Evolutionary conservation across 75 land plant species (phyloP).

Genomic region (Larix kaempferi): DNA sequence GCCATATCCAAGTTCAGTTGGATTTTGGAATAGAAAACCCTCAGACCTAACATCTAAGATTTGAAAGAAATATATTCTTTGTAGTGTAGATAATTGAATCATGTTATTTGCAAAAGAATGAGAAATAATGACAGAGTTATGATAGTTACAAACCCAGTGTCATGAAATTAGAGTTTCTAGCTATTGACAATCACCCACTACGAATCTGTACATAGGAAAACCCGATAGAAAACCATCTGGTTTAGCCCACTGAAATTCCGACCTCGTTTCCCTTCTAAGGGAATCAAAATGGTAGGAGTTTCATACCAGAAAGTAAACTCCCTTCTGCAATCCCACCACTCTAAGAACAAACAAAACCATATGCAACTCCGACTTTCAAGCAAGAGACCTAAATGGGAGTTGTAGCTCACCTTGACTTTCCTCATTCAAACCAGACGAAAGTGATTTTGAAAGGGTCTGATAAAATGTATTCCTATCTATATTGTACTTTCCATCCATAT

Average conservation of each 20-base stretch:
- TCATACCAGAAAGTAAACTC: conserved; percentile 83
- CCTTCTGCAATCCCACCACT: conserved; percentile 61
- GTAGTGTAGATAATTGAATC: too few relatives aligned
- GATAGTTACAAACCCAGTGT: conserved; percentile 59
- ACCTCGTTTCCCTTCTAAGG: conserved; percentile 39
- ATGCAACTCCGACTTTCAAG: conserved; percentile 87
- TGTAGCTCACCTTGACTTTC: conserved; percentile 51
- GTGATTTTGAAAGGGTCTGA: too few relatives aligned
- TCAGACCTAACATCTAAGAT: too few relatives aligned
- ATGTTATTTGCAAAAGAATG: not conserved
- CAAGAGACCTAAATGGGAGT: conserved; percentile 70
- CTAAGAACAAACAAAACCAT: conserved; percentile 86
- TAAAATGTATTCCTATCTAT: too few relatives aligned
- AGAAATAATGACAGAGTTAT: not conserved
- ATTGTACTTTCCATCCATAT: too few relatives aligned
- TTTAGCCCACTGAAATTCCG: conserved; percentile 78
- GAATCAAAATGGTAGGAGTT: conserved; percentile 68
- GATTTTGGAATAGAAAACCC: too few relatives aligned
- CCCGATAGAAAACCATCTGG: conserved; percentile 78
- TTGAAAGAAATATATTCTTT: too few relatives aligned
- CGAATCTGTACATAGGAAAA: conserved; percentile 76
- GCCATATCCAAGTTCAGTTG: too few relatives aligned
- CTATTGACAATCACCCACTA: conserved; percentile 44
- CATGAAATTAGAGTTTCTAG: conserved; percentile 76
- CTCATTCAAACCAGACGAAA: too few relatives aligned